phyloP scores from a whole-genome alignment of 2,329 filamentous ascomycete genomes.

The Coniella vitis region DNA sequence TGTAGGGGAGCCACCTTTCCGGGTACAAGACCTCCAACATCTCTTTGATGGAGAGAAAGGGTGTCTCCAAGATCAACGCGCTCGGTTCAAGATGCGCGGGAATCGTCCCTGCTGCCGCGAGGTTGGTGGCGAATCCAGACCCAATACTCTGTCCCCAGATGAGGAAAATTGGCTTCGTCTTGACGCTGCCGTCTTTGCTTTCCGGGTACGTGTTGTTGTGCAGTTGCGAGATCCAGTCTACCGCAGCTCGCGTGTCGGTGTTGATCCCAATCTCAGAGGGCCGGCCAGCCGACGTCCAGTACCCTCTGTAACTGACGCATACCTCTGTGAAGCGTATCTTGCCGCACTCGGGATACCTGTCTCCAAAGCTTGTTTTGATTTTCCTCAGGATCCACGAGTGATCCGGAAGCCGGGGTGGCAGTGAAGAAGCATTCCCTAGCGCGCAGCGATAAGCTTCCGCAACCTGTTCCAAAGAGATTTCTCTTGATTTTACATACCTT shows the following conservation, averaged over 20 bases:
- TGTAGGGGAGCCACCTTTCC: constrained; percentile 73
- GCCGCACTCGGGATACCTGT: constrained; percentile 20
- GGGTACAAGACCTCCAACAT: constrained; percentile 71
- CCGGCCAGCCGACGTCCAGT: constrained; percentile 69
- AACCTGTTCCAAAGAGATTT: no score
- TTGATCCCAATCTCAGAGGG: constrained; percentile 66
- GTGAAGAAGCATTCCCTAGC: constrained; percentile 52
- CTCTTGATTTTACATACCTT: constrained; percentile 32
- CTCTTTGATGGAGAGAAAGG: constrained; percentile 61
- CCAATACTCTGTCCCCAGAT: constrained; percentile 77
- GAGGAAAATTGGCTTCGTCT: constrained; percentile 37
- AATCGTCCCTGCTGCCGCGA: constrained; percentile 37
- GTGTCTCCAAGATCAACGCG: constrained; percentile 65
- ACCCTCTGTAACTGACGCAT: constrained; percentile 61
- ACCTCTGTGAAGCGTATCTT: constrained; percentile 38
- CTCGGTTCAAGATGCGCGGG: constrained; percentile 33
- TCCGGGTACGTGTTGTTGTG: constrained; percentile 26
- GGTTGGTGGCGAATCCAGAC: constrained; percentile 60
- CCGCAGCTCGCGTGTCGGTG: constrained; percentile 57
- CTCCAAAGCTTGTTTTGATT: constrained; percentile 31
- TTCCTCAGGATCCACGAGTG: constrained; percentile 45
- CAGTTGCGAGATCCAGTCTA: constrained; percentile 51
- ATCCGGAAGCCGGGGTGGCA: constrained; percentile 50
- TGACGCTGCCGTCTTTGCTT: constrained; percentile 12
- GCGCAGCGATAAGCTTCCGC: background rate